These are phyloP conservation scores for Cardamine resedifolia DNA, from an alignment of 345 rosid genomes.

Conservation along the genomic window DNA sequence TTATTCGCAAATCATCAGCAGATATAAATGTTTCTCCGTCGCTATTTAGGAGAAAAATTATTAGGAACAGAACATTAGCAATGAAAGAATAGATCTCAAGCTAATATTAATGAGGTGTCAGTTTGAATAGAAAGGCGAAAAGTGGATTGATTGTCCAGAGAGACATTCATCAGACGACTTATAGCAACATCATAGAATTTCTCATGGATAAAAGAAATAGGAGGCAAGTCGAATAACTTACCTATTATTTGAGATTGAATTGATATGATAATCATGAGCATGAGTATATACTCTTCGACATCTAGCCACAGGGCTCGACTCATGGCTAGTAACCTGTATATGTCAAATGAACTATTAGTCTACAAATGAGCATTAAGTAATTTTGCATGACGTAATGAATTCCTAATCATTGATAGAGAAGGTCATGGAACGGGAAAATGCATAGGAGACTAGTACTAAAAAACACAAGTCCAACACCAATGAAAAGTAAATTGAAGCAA, in stretches of 20 bases:
- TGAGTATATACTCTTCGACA: constrained; percentile 96
- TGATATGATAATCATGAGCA: constrained; percentile 99
- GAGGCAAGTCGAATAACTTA: constrained; percentile 22
- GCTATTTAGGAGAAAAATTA: constrained; percentile 35
- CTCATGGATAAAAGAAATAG: background rate
- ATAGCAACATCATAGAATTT: background rate
- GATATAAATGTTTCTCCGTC: constrained; percentile 97
- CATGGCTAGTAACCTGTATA: constrained; percentile 74
- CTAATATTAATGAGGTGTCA: background rate
- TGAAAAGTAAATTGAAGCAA: constrained; percentile 5
- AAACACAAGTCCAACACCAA: background rate
- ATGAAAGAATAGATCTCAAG: background rate
- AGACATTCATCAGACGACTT: background rate
- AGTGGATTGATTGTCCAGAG: background rate
- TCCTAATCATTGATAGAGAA: constrained; percentile 15
- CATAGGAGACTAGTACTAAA: constrained; percentile 4
- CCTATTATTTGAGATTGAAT: constrained; percentile 97
- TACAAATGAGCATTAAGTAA: constrained; percentile 12
- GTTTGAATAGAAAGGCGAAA: background rate
- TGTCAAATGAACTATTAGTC: constrained; percentile 20
- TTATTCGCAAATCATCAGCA: constrained; percentile 94
- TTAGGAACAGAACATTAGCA: constrained; percentile 12
- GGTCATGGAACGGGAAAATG: background rate
- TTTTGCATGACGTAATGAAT: background rate
- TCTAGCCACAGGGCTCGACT: constrained; percentile 82